Percentiles rank a stretch among this genome's conserved stretches.
Conservation (phyloP, 2,329 filamentous ascomycete species). For the Fusarium goolgardi region DNA sequence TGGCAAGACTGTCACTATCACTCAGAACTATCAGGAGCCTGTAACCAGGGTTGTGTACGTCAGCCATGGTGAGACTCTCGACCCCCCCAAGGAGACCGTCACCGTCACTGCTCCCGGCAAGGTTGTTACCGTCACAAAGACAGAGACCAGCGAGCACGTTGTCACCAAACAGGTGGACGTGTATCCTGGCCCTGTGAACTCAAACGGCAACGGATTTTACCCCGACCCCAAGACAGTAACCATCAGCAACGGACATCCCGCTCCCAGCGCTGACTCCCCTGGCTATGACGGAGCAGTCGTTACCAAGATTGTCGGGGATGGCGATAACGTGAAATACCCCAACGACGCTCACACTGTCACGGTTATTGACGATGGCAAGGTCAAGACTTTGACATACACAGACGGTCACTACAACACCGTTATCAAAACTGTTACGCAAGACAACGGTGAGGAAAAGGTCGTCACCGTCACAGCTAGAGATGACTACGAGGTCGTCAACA, state of each 20-base stretch:
- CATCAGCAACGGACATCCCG: conserved; percentile 21
- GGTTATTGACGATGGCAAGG: conserved; percentile 31
- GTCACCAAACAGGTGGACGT: conserved; percentile 41
- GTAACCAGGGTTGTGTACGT: conserved; percentile 37
- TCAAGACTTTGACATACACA: conserved; percentile 37
- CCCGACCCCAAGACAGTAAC: conserved; percentile 31
- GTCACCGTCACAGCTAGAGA: conserved; percentile 16
- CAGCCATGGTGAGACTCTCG: conserved; percentile 33
- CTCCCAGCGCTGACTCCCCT: conserved; percentile 25
- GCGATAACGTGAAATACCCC: conserved; percentile 3
- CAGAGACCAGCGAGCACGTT: conserved; percentile 36
- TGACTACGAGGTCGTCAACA: conserved; percentile 21
- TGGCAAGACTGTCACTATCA: conserved; percentile 33
- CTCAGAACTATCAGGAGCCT: conserved; percentile 29
- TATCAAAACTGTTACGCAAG: conserved; percentile 32
- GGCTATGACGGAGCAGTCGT: conserved; percentile 20
- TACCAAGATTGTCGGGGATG: conserved; percentile 20
- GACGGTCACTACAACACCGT: conserved; percentile 11
- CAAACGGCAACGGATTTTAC: conserved; percentile 16
- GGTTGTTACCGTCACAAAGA: conserved; percentile 44
- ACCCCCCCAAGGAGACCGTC: conserved; percentile 45
- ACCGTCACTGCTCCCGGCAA: conserved; percentile 43
- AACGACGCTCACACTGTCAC: conserved; percentile 28
- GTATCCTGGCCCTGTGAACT: conserved; percentile 20
- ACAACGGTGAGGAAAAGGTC: conserved; percentile 31